These are phyloP conservation scores for Acanthamoeba castellanii DNA, from an alignment of 208 protist species.

Conservation along the genomic window DNA sequence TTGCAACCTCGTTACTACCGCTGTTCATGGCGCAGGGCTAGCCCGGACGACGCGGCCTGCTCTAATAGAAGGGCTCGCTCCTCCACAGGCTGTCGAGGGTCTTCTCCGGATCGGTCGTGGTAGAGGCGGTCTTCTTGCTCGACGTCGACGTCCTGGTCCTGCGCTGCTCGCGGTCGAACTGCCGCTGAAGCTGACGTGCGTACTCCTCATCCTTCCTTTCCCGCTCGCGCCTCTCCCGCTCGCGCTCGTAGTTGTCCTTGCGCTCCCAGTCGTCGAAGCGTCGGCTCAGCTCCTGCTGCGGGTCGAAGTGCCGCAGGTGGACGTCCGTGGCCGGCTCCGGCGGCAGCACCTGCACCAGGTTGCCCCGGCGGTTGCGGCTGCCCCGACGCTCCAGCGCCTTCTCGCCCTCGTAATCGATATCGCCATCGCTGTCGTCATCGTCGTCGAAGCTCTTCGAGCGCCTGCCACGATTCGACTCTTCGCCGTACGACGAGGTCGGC, in stretches of 20 bases:
- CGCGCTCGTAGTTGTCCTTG: background rate
- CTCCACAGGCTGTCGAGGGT: slow-evolving; percentile 15
- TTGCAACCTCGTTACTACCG: background rate
- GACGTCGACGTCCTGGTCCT: background rate
- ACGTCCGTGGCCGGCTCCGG: slow-evolving; percentile 24
- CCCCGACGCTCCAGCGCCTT: background rate
- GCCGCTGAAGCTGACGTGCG: background rate
- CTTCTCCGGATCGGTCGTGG: slow-evolving; percentile 4
- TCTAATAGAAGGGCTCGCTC: background rate
- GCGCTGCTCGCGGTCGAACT: slow-evolving; percentile 26
- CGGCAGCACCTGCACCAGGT: slow-evolving; percentile 36
- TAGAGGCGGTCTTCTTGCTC: background rate
- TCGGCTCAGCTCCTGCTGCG: background rate
- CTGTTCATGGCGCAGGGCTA: background rate
- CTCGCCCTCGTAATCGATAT: background rate
- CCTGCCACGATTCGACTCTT: background rate
- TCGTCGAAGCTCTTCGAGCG: background rate
- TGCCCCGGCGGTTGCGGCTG: background rate
- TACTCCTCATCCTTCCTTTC: slow-evolving; percentile 13
- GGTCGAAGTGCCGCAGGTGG: slow-evolving; percentile 15
- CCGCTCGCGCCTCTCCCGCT: background rate
- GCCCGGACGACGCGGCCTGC: too few relatives aligned
- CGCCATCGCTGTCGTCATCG: background rate
- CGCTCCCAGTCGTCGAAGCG: slow-evolving; percentile 11
- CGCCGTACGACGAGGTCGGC: background rate